Conservation (phyloP, 805 yeast species). For the Kregervanrija pseudodelftensis region DNA sequence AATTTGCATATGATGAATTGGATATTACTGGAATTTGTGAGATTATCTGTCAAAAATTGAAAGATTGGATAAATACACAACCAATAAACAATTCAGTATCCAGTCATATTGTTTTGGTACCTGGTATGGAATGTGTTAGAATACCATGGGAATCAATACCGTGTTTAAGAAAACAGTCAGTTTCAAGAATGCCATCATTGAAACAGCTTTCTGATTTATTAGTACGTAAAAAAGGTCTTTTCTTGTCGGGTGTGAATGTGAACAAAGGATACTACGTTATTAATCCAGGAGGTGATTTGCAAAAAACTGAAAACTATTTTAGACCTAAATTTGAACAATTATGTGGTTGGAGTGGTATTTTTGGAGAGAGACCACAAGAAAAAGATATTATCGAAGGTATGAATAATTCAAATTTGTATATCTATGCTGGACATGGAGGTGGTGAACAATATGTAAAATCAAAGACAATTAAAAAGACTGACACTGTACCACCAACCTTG, state of each 20-base stretch:
- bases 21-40: slow-evolving; percentile 43
- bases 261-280: slow-evolving; percentile 52
- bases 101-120: slow-evolving; percentile 61
- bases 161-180: slow-evolving; percentile 43
- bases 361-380: slow-evolving; percentile 55
- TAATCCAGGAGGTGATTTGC: slow-evolving; percentile 78
- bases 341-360: slow-evolving; percentile 44
- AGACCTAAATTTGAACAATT: slow-evolving; percentile 33
- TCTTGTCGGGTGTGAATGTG: slow-evolving; percentile 16
- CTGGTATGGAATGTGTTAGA: slow-evolving; percentile 55
- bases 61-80: neutral
- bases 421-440: slow-evolving; percentile 94
- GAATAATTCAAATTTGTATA: slow-evolving; percentile 39
- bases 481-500: slow-evolving; percentile 48
- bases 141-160: slow-evolving; percentile 90
- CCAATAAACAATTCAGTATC: slow-evolving; percentile 5
- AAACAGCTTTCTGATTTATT: slow-evolving; percentile 35
- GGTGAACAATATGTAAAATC: slow-evolving; percentile 78
- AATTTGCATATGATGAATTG: slow-evolving; percentile 50
- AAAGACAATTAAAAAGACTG: slow-evolving; percentile 40
- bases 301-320: slow-evolving; percentile 56
- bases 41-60: slow-evolving; percentile 15
- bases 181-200: slow-evolving; percentile 72
- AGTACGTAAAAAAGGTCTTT: slow-evolving; percentile 10
- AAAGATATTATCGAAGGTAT: slow-evolving; percentile 40